These are phyloP conservation scores for Aphanomyces invadans DNA, from an alignment of 352 stramenopile species.

Conservation along the genomic window DNA sequence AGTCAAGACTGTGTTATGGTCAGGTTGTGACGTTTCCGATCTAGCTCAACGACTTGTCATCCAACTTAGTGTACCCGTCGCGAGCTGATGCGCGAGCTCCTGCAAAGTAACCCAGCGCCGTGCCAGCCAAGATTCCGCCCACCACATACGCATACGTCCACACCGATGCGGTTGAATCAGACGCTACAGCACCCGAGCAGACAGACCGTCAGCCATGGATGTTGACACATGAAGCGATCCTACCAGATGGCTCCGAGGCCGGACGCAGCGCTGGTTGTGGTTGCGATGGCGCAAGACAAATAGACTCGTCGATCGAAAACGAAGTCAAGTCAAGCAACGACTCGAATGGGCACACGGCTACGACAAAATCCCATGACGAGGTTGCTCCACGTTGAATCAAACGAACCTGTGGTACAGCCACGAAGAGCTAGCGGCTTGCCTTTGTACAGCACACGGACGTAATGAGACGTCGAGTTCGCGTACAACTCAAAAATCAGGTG, in stretches of 20 bases:
- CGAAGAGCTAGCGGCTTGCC: slow-evolving; percentile 8
- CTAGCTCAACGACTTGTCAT: not conserved
- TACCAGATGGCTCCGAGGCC: not conserved
- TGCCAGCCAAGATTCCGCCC: not conserved
- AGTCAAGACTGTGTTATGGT: too few relatives aligned
- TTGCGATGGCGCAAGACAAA: not conserved
- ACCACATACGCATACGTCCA: slow-evolving; percentile 6
- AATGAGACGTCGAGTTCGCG: slow-evolving; percentile 2
- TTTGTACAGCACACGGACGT: slow-evolving; percentile 23
- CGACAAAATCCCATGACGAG: not conserved
- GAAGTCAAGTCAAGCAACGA: slow-evolving; percentile 8
- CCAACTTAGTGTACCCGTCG: not conserved
- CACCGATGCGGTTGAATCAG: not conserved
- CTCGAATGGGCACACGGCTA: slow-evolving; percentile 14
- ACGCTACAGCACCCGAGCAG: too few relatives aligned
- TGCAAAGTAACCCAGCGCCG: slow-evolving; percentile 5
- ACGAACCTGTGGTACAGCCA: slow-evolving; percentile 4
- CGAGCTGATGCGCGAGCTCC: not conserved
- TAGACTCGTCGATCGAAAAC: slow-evolving; percentile 10
- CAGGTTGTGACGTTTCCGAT: too few relatives aligned
- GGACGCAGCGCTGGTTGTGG: not conserved
- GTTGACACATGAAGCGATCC: not conserved
- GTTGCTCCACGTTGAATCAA: not conserved
- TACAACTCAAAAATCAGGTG: slow-evolving; percentile 20
- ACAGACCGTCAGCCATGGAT: too few relatives aligned